Base-by-base conservation (phyloP, 805 yeast genomes). In the Starmerella stellata region DNA sequence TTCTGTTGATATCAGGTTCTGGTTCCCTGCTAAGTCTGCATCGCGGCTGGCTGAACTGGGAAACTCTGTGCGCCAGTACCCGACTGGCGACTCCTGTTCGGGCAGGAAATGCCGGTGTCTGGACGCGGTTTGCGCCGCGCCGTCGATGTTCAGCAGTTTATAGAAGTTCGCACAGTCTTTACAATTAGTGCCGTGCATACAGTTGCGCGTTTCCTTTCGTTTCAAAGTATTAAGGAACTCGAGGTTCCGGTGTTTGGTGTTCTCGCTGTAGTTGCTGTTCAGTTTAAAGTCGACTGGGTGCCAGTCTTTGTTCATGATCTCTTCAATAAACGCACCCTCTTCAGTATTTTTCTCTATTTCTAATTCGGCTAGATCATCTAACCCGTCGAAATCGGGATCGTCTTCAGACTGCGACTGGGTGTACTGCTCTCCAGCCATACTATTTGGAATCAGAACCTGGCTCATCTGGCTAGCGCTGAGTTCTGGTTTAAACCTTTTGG, bases 31-130 rank as follows among this genome's bases (percentile, higher is more conserved):
- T 4, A 21, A 15, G 21, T 37, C 41, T 4, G 19, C 35, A 7
- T 21, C 18, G 4, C 30, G 21, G 15, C 38, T 43, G 20, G 30
- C 30, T 5, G 47, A 40, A 4, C 21, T 31, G 11, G 46, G 42
- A 30, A 39, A 44, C n/a, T 43, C 46, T 4, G 40, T 35, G 5
- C 38, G 24, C 48, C 48, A 45, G 32, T 33, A 45, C 5, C 48
- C 48, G 2, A 38, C 42, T 5, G 47, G 48, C 15, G 48, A 40
- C 4, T 44, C 38, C 34, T 45, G 48, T 11, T 27, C 21, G 7
- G 36, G 30, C 11, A 36, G 7, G 5, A 18, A 30, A 13, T 9
- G n/a, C 3, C 35, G 24, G 25, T 35, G 43, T 4, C 39, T 35
- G 5, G 43, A 36, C 13, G 37, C 21, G 4, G 3, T 14, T 9